A percentile compares a stretch with the other conserved stretches of the same genome.
These are phyloP conservation scores for Picea sitchensis DNA, from an alignment of 75 land plant species.

Conservation along the genomic window DNA sequence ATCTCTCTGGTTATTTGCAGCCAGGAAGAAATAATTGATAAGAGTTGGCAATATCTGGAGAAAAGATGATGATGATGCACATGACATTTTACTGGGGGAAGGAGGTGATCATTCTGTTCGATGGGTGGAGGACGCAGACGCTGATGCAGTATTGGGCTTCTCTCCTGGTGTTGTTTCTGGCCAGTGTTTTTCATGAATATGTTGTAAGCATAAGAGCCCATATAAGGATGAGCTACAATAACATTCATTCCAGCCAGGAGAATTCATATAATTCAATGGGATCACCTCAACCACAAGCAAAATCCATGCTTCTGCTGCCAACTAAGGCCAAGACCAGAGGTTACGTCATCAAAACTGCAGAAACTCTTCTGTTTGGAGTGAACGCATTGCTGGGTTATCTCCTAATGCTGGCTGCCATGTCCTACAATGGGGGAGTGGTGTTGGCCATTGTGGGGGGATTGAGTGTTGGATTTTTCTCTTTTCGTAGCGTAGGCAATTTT, in stretches of 20 bases:
- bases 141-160: conserved; percentile 52
- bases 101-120: conserved; percentile 70
- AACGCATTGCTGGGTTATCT: conserved; percentile 52
- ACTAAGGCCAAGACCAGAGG: background rate
- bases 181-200: conserved; percentile 72
- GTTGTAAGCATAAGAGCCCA: conserved; percentile 46
- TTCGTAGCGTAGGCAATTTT: conserved; percentile 21
- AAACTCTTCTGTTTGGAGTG: conserved; percentile 36
- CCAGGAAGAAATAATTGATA: too few relatives aligned
- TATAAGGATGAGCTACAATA: conserved; percentile 13
- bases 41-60: too few relatives aligned
- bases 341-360: conserved; percentile 16
- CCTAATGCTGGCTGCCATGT: conserved; percentile 86
- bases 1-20: too few relatives aligned
- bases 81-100: conserved; percentile 93
- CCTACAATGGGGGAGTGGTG: conserved; percentile 81
- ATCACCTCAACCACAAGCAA: background rate
- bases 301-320: background rate
- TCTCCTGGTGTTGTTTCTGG: conserved; percentile 51
- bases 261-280: background rate
- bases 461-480: conserved; percentile 42
- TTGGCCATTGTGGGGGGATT: conserved; percentile 59
- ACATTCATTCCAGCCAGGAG: background rate
- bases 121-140: conserved; percentile 66
- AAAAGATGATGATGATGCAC: conserved; percentile 37